These are phyloP conservation scores for Rhizopogon salebrosus DNA, from an alignment of 768 basidiomycete genomes.

Conservation along the genomic window DNA sequence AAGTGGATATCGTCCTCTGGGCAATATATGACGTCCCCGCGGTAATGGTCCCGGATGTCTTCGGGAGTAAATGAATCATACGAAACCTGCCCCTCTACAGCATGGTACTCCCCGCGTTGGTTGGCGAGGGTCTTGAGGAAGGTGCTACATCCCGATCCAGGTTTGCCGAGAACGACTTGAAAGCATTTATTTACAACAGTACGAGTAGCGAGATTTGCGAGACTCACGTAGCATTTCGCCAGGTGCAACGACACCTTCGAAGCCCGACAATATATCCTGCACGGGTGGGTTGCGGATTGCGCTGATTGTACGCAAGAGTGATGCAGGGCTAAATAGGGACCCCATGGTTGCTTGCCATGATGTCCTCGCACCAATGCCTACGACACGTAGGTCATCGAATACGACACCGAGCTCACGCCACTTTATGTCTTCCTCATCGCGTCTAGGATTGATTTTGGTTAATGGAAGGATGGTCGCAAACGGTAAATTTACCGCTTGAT, in stretches of 20 bases:
- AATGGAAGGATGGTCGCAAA: not conserved
- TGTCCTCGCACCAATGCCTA: conserved; percentile 39
- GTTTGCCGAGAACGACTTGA: conserved; percentile 80
- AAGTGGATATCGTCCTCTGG: conserved; percentile 44
- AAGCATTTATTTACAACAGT: not conserved
- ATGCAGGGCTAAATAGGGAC: conserved; percentile 43
- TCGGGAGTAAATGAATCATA: conserved; percentile 42
- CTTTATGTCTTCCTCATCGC: conserved; percentile 26
- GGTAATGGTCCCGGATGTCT: conserved; percentile 40
- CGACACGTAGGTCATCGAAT: conserved; percentile 47
- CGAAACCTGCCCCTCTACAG: conserved; percentile 36
- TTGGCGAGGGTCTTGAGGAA: conserved; percentile 50
- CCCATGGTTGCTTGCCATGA: conserved; percentile 47
- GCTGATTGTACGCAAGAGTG: conserved; percentile 34
- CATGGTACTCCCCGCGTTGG: conserved; percentile 34
- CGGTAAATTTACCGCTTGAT: conserved; percentile 9
- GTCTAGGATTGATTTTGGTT: conserved; percentile 16
- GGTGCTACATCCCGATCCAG: conserved; percentile 55
- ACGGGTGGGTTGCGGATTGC: conserved; percentile 54
- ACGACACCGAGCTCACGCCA: conserved; percentile 43
- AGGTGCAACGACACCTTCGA: conserved; percentile 60
- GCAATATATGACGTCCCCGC: conserved; percentile 42
- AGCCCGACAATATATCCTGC: conserved; percentile 54
- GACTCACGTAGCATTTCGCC: conserved; percentile 73
- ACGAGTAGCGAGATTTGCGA: conserved; percentile 14